Evolutionary conservation across 257 asterid species (phyloP).

Genomic region (Echites panduratus): DNA sequence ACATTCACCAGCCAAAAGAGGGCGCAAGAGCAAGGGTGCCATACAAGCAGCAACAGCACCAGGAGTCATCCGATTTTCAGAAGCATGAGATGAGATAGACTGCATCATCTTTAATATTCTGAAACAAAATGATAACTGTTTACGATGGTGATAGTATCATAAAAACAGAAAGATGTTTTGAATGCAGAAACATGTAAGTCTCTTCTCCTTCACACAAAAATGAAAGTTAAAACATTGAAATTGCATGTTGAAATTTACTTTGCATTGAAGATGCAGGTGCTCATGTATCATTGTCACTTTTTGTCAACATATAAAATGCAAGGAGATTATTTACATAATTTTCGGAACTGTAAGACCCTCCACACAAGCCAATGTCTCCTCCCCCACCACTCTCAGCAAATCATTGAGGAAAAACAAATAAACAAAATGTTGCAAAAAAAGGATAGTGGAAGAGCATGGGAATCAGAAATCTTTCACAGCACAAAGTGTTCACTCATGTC

Average conservation of each 20-base stretch:
- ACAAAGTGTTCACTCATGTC: no score
- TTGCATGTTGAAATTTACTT: not conserved
- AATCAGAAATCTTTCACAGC: not conserved
- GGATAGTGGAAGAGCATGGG: not conserved
- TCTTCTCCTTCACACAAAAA: not conserved
- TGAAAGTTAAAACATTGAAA: not conserved
- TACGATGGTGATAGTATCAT: not conserved
- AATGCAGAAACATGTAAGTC: not conserved
- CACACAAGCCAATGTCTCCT: not conserved
- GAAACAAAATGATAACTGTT: slow-evolving; percentile 1
- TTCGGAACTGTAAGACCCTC: not conserved
- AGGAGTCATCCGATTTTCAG: slow-evolving; percentile 81
- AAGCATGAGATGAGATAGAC: slow-evolving; percentile 60
- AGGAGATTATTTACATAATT: not conserved
- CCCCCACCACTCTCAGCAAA: not conserved
- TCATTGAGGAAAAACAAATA: not conserved
- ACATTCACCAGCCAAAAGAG: slow-evolving; percentile 91
- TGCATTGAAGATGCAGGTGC: not conserved
- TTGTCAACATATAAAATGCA: not conserved
- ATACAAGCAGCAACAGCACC: slow-evolving; percentile 96
- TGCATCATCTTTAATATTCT: slow-evolving; percentile 90
- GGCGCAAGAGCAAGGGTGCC: slow-evolving; percentile 96
- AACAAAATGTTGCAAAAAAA: not conserved
- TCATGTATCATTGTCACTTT: not conserved
- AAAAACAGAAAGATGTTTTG: not conserved